Evolutionary conservation across 768 basidiomycete genomes (phyloP), one percentile per base, ranked within the genome.

Genomic region (Rhizopogon vinicolor): DNA sequence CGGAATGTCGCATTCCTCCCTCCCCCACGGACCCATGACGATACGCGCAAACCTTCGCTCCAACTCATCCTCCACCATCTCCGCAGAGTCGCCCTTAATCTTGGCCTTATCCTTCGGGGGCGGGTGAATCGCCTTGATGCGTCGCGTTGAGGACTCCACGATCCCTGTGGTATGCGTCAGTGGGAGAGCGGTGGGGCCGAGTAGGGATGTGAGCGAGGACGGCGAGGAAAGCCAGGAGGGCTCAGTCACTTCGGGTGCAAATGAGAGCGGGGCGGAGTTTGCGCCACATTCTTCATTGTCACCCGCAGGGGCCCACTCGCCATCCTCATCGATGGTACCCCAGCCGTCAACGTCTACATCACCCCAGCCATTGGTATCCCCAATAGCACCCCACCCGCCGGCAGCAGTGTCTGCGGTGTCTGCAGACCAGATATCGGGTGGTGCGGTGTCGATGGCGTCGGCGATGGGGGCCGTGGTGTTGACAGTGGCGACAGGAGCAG

Each of bases 121-220:
- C 8, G 71, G 66, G 1, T 71, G 60, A 58, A 85, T 65, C 9
- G 76, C 68, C 53, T 76, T 74, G 65, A 91, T 72, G 33, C 78
- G 76, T 10, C 89, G 77, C 53, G 84, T 79, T 1, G 85, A 85
- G 35, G 73, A 77, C 68, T 91, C 89, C 51, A 87, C 81, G 46
- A 88, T 68, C 8, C 85, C 86, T 1, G 84, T 74, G 5, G 74
- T 77, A 61, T 89, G 87, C 0, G 87, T 87, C 51, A 79, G 61
- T 0, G 86, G 82, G 37, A 89, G 68, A 6, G 69, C 65, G 12
- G 79, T 81, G 3, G 82, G 81, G 0, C 86, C 88, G 5, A 89
- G 67, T 41, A 82, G 62, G 5, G 70, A 60, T 41, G 73, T 53
- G 39, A 84, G 65, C n/a, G 65, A 60, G 3, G 50, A 9, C 9